Evolutionary conservation across 1,284 basidiomycete species (phyloP), one percentile per base, ranked within the genome.

Genomic region (Bondarzewia mesenterica): DNA sequence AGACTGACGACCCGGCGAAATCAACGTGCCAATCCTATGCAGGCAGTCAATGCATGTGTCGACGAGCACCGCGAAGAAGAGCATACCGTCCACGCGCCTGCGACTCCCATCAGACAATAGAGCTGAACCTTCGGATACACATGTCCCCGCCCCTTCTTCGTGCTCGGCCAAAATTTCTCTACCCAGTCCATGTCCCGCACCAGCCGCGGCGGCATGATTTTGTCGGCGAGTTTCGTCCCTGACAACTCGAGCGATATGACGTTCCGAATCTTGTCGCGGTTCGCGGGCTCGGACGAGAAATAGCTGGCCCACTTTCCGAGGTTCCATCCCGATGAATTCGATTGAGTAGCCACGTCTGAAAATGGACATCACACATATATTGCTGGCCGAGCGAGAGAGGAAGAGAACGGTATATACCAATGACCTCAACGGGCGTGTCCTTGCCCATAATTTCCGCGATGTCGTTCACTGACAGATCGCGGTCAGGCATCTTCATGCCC

Each of bases 161-260:
- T 80, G 52, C 70, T 73, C 0, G 90, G 92, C 95, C 95, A 99
- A 63, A 85, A 91, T 56, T 87, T 90, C 61, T 96, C 92, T 8
- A 97, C 94, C 95, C 95, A 99, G 60, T 97, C 95, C 52, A 96
- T 66, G 51, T 97, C 90, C 52, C 88, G 77, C 18, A 95, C 93
- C 20, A 95, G 64, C 50, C 78, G 77, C 0, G 95, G 95, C 6
- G 93, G 91, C 6, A 83, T 68, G 21, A 99, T 83, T 59, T 77
- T 74, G 53, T 88, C 78, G 21, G 63, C 65, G 1, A 69, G 56
- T 32, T 62, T 55, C 2, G 66, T 65, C 5, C 64, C 66, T 12
- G 66, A 68, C 38, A 69, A 64, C 47, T 69, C 66, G 35, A 69
- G 57, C 10, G 66, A 69, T 21, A 69, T 69, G 23, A 69, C 64